Evolutionary conservation across 352 stramenopile genomes (phyloP), one percentile per base, ranked within the genome.

Genomic region (Plasmopara halstedii): DNA sequence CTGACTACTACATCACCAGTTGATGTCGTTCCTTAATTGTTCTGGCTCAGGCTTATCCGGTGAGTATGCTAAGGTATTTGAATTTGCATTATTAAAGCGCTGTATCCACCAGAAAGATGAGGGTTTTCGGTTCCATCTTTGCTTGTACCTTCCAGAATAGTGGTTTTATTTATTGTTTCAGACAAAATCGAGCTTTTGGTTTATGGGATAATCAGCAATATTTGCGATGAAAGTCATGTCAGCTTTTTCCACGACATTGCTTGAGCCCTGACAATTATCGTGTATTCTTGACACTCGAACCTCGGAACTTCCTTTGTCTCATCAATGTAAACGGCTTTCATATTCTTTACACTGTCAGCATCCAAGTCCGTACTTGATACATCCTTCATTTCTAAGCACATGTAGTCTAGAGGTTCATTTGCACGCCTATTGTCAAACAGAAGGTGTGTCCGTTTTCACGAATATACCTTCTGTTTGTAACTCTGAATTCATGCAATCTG

Each of bases 301-400:
- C 50, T 93, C 81, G 0, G 71, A 21, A 93, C 81, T 54, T 93
- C 81, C 50, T 93, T 93, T 2, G 81, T 78, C 59, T 93, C 81
- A 38, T 93, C 81, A 50, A 93, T 93, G 46, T 89, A 93, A 34
- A 74, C 79, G 4, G 81, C 76, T 56, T 90, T 90, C 75, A 93
- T 89, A 45, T 81, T 79, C 59, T 93, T 93, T 21, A 93, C 70
- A 49, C 72, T 83, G 19, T 93, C 81, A 1, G 68, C 72, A 43
- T 93, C 81, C 72, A 93, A 86, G 18, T 85, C 73, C 4, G 78
- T 71, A 7, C 76, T 90, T 22, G 80, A 88, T 43, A 90, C 82
- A 22, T 90, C 74, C 50, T 93, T 93, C 81, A 93, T 93, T 62
- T 93, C 90, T 31, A 93, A 40, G 25, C 81, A 78, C 81, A 93